These are phyloP conservation scores for Rhodosorus marinus DNA, from an alignment of 23 red algal genomes.

Conservation along the genomic window DNA sequence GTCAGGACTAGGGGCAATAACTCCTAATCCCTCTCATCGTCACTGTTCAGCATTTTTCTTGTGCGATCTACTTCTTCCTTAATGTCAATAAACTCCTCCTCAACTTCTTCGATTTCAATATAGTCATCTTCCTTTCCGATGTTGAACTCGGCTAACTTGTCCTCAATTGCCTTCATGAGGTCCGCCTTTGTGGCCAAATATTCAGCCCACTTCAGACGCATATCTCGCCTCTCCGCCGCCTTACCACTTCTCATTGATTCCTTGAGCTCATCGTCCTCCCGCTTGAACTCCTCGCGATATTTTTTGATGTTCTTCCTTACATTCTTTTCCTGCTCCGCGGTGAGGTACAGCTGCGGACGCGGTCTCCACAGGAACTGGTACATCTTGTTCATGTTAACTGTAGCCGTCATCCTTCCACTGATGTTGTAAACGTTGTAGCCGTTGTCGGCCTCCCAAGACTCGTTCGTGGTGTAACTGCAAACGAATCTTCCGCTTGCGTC, in stretches of 20 bases:
- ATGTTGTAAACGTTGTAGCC: conserved; percentile 84
- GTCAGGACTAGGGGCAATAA: no score
- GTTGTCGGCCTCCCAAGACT: conserved; percentile 56
- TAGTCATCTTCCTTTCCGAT: neutral
- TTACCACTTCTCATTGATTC: conserved; percentile 55
- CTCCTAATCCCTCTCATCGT: conserved; percentile 60
- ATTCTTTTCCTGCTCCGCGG: conserved; percentile 33
- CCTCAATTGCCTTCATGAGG: neutral
- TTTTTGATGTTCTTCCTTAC: conserved; percentile 59
- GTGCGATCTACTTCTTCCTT: conserved; percentile 47
- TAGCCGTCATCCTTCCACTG: conserved; percentile 53
- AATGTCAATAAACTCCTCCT: conserved; percentile 39
- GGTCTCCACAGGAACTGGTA: conserved; percentile 90
- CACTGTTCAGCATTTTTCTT: conserved; percentile 47
- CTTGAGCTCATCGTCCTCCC: conserved; percentile 71
- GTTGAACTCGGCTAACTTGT: neutral
- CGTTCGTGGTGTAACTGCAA: conserved; percentile 31
- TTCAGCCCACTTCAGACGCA: conserved; percentile 55
- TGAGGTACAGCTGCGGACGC: conserved; percentile 43
- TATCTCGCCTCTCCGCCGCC: conserved; percentile 41
- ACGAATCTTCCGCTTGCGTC: conserved; percentile 86
- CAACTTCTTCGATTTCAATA: conserved; percentile 3
- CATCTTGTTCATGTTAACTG: conserved; percentile 26
- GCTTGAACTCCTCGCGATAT: conserved; percentile 63
- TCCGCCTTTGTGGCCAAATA: conserved; percentile 38